A percentile compares a stretch with the other conserved stretches of the same genome.
These are phyloP conservation scores for Wickerhamiella hasegawae DNA, from an alignment of 805 yeast species.

Conservation along the genomic window DNA sequence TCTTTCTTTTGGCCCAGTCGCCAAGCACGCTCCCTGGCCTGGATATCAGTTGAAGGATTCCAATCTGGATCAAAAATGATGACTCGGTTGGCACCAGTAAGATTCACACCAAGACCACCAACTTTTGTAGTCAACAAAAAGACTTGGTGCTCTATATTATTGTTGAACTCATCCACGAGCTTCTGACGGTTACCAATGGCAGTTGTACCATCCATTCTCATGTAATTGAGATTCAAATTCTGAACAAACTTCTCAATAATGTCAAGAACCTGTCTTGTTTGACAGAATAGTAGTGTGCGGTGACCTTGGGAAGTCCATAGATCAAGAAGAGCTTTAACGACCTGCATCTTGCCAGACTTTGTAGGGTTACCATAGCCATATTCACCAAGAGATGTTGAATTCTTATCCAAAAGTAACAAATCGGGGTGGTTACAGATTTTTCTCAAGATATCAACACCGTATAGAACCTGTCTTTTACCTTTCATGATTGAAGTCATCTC, in stretches of 20 bases:
- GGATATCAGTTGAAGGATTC: constrained; percentile 96
- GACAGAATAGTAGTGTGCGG: constrained; percentile 74
- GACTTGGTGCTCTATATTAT: constrained; percentile 36
- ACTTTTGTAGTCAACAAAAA: constrained; percentile 85
- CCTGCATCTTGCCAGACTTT: constrained; percentile 81
- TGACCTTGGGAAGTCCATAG: constrained; percentile 68
- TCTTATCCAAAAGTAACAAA: constrained; percentile 34
- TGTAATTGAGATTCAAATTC: constrained; percentile 30
- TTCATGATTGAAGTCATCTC: constrained; percentile 56
- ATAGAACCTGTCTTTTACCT: constrained; percentile 68
- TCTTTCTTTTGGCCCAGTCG: constrained; percentile 87
- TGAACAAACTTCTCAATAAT: constrained; percentile 57
- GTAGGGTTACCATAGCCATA: constrained; percentile 33
- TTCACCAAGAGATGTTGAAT: constrained; percentile 18
- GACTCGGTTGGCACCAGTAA: constrained; percentile 90
- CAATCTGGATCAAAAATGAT: constrained; percentile 95
- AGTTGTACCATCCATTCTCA: constrained; percentile 93
- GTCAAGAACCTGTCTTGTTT: constrained; percentile 85
- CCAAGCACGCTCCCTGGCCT: constrained; percentile 96
- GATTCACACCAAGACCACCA: constrained; percentile 87
- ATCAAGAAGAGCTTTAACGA: constrained; percentile 54
- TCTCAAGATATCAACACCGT: constrained; percentile 78
- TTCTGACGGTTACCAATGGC: constrained; percentile 60
- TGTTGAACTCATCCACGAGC: constrained; percentile 70
- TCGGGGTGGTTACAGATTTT: constrained; percentile 97